These are phyloP conservation scores for Populus tomentosa DNA, from an alignment of 441 rosid species.

Conservation along the genomic window DNA sequence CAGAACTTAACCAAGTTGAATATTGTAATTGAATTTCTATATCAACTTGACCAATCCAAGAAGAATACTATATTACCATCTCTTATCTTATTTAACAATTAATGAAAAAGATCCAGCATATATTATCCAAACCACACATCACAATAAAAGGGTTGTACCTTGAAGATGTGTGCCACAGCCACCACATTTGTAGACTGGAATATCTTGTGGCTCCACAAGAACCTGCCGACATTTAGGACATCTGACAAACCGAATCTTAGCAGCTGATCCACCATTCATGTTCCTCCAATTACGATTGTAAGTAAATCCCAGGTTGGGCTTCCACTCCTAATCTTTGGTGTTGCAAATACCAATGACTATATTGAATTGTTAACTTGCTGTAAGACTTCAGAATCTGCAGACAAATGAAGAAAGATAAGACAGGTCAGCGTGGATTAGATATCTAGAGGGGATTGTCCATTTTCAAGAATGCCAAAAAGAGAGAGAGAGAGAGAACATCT, in stretches of 20 bases:
- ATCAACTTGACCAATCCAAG: background rate
- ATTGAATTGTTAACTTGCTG: background rate
- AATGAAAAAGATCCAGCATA: background rate
- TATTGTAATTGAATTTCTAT: background rate
- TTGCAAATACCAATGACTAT: background rate
- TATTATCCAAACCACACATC: background rate
- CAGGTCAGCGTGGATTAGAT: background rate
- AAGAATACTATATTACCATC: background rate
- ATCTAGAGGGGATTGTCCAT: background rate
- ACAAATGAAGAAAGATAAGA: background rate
- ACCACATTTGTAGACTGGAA: slow-evolving; percentile 74
- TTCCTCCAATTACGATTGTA: slow-evolving; percentile 16
- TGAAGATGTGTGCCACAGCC: slow-evolving; percentile 59
- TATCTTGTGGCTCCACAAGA: slow-evolving; percentile 61
- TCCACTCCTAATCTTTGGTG: slow-evolving; percentile 1
- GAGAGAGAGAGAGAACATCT: background rate
- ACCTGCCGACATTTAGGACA: slow-evolving; percentile 73
- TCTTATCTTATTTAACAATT: background rate
- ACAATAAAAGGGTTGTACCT: slow-evolving; percentile 37
- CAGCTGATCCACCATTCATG: slow-evolving; percentile 40
- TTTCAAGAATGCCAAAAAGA: background rate
- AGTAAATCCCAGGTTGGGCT: background rate
- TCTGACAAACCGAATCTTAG: slow-evolving; percentile 56
- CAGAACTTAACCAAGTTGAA: background rate
- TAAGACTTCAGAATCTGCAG: slow-evolving; percentile 11